Percentiles rank a stretch among this genome's conserved stretches.
Evolutionary conservation across 2,329 filamentous ascomycete genomes (phyloP).

Genomic region (Aspergillus aculeatus): DNA sequence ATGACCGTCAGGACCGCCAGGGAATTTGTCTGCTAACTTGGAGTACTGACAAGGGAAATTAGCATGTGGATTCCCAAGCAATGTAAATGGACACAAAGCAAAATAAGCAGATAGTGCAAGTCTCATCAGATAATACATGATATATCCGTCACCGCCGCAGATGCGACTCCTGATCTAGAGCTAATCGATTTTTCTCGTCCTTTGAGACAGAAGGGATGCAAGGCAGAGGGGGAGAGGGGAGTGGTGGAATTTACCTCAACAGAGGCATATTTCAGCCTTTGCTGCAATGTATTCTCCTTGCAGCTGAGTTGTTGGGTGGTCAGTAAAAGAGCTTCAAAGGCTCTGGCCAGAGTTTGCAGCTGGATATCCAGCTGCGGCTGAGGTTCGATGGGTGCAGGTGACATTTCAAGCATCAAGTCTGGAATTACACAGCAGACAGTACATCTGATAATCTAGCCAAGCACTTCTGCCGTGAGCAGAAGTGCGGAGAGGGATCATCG

Average conservation of each 20-base stretch:
- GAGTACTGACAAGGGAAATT: constrained; percentile 34
- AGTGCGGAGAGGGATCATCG: constrained; percentile 24
- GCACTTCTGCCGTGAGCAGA: constrained; percentile 28
- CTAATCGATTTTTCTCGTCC: constrained; percentile 62
- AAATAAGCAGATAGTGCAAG: constrained; percentile 13
- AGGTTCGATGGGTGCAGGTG: constrained; percentile 30
- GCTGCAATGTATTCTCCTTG: constrained; percentile 40
- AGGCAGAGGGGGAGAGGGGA: constrained; percentile 3
- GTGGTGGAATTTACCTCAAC: constrained; percentile 37
- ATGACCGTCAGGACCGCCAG: constrained; percentile 32
- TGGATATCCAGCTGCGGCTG: constrained; percentile 35
- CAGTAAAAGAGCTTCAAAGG: constrained; percentile 45
- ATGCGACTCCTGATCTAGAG: constrained; percentile 79
- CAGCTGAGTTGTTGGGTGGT: constrained; percentile 40
- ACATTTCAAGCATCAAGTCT: constrained; percentile 27
- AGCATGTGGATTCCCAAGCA: constrained; percentile 22
- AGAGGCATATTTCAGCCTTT: constrained; percentile 38
- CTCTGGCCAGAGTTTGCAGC: constrained; percentile 38
- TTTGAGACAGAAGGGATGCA: constrained; percentile 30
- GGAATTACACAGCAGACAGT: constrained; percentile 23
- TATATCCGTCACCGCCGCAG: constrained; percentile 63
- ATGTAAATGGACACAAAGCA: constrained; percentile 16
- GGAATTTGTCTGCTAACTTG: constrained; percentile 33
- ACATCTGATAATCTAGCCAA: constrained; percentile 23
- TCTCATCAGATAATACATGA: constrained; percentile 56